Percentiles rank a stretch among this genome's conserved stretches.
Conservation (phyloP, 2,329 filamentous ascomycete species). For the Claviceps paspali region DNA sequence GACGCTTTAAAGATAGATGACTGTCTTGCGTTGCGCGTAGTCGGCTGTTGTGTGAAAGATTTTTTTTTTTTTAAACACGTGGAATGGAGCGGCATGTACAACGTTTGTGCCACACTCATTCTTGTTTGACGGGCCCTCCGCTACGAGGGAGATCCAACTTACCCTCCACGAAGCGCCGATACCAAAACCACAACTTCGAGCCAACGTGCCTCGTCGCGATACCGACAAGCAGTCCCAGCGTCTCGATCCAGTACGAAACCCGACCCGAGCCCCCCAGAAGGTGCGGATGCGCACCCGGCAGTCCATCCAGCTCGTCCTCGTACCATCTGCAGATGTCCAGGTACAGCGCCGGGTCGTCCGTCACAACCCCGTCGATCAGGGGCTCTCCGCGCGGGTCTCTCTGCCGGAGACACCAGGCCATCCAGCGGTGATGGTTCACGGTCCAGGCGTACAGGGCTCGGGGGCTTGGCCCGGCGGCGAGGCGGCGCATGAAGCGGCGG, state of each 20-base stretch:
- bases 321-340: conserved; percentile 38
- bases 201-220: conserved; percentile 10
- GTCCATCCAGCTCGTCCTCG: conserved; percentile 19
- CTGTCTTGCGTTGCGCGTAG: no score
- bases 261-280: no score
- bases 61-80: no score
- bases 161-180: conserved; percentile 12
- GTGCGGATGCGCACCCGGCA: no score
- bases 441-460: conserved; percentile 70
- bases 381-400: conserved; percentile 7
- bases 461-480: conserved; percentile 23
- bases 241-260: conserved; percentile 6
- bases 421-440: conserved; percentile 61
- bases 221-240: conserved; percentile 7
- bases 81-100: no score
- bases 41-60: no score
- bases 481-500: conserved; percentile 46
- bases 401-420: conserved; percentile 59
- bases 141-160: conserved; percentile 14
- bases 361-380: conserved; percentile 64
- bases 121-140: conserved; percentile 8
- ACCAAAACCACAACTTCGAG: conserved; percentile 12
- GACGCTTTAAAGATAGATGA: no score
- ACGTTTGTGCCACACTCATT: background rate
- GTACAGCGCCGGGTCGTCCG: conserved; percentile 62